These are phyloP conservation scores for Trichoderma arundinaceum DNA, from an alignment of 2,329 filamentous ascomycete species.

Conservation along the genomic window DNA sequence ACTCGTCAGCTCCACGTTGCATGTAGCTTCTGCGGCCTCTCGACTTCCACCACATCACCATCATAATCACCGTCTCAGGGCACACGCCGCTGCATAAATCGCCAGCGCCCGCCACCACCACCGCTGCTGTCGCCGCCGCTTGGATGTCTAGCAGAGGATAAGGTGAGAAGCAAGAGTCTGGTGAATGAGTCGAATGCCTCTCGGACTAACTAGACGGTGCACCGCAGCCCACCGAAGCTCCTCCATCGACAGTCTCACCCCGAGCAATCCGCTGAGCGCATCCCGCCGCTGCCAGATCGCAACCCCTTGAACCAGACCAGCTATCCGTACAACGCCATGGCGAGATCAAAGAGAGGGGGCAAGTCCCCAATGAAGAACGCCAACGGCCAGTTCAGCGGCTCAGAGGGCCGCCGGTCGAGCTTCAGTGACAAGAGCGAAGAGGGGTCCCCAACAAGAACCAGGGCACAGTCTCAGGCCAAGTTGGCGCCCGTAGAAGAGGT, in stretches of 20 bases:
- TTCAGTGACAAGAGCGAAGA: constrained; percentile 73
- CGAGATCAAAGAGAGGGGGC: constrained; percentile 56
- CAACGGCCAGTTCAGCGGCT: constrained; percentile 49
- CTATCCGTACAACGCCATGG: constrained; percentile 39
- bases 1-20: constrained; percentile 28
- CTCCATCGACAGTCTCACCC: constrained; percentile 24
- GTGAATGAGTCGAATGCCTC: neutral
- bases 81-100: neutral
- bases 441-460: constrained; percentile 44
- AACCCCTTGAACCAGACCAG: neutral
- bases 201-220: neutral
- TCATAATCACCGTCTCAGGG: neutral
- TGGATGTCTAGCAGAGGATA: constrained; percentile 4
- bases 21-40: neutral
- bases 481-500: constrained; percentile 48
- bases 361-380: constrained; percentile 59
- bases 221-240: constrained; percentile 15
- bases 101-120: neutral
- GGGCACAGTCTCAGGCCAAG: constrained; percentile 39
- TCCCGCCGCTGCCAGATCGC: constrained; percentile 11
- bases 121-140: neutral
- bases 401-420: constrained; percentile 68
- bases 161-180: neutral
- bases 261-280: constrained; percentile 27
- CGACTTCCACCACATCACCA: constrained; percentile 16